A percentile compares a stretch with the other conserved stretches of the same genome.
Evolutionary conservation across 73 alveolate species (phyloP).

Genomic region (Uronychia binucleata): DNA sequence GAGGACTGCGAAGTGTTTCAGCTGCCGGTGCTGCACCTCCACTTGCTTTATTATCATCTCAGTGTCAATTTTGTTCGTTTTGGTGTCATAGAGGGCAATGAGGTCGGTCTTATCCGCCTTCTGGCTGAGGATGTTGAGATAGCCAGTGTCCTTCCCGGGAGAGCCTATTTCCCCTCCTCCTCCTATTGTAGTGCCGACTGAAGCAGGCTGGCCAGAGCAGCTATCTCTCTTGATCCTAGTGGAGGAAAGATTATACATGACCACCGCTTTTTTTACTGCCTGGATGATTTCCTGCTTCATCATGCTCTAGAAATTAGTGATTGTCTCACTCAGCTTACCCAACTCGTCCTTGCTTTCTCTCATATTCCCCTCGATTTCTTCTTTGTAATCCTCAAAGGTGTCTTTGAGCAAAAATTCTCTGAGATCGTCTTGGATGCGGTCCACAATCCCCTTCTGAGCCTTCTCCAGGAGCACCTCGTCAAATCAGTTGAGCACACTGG

Average conservation of each 20-base stretch:
- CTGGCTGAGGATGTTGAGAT: not conserved
- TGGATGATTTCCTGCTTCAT: not conserved
- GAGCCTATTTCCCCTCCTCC: too few relatives aligned
- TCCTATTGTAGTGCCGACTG: too few relatives aligned
- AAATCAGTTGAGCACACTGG: not conserved
- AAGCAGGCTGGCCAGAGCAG: too few relatives aligned
- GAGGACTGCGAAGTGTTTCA: not conserved
- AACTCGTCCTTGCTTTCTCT: not conserved
- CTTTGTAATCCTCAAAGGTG: not conserved
- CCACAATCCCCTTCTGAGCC: not conserved
- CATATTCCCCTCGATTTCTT: not conserved
- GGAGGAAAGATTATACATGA: not conserved
- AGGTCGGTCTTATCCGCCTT: not conserved
- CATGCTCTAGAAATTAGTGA: not conserved
- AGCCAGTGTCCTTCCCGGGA: too few relatives aligned
- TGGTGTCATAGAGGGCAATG: not conserved
- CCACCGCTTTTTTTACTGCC: not conserved
- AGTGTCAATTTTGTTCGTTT: not conserved
- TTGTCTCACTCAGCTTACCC: not conserved
- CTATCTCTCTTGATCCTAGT: not conserved
- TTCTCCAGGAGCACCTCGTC: not conserved
- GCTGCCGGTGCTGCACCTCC: not conserved
- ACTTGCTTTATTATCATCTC: not conserved
- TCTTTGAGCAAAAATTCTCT: not conserved
- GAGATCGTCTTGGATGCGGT: not conserved